These are phyloP conservation scores for Cladorrhinum samala DNA, from an alignment of 495 filamentous ascomycete species.

Conservation along the genomic window DNA sequence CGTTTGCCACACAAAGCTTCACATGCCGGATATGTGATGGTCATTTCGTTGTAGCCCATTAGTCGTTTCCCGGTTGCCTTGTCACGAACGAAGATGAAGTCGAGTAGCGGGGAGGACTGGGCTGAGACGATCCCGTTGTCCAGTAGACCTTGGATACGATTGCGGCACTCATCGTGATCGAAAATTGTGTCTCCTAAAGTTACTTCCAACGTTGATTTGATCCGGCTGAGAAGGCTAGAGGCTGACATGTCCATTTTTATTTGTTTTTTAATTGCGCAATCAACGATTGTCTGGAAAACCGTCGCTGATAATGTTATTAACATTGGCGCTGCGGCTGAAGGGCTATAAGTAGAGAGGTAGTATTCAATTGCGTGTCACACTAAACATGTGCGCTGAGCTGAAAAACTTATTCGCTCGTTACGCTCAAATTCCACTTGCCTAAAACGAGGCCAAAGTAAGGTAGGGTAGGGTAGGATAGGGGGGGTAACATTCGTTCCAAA, in stretches of 20 bases:
- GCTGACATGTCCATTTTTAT: too few relatives aligned
- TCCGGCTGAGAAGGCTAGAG: too few relatives aligned
- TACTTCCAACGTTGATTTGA: too few relatives aligned
- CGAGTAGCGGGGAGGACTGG: not conserved
- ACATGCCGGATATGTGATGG: not conserved
- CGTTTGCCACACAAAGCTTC: not conserved
- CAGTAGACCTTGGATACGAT: not conserved
- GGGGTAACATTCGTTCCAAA: too few relatives aligned
- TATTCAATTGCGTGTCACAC: too few relatives aligned
- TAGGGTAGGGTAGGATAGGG: too few relatives aligned
- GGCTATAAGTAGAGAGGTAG: too few relatives aligned
- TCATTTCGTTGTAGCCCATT: not conserved
- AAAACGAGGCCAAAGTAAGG: too few relatives aligned
- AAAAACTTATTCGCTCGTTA: too few relatives aligned
- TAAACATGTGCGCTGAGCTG: too few relatives aligned
- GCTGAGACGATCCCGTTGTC: not conserved
- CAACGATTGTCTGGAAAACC: not conserved
- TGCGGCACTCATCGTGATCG: not conserved
- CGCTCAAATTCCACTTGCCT: too few relatives aligned
- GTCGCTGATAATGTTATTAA: not conserved
- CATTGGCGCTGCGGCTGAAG: not conserved
- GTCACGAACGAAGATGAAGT: not conserved
- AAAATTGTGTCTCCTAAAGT: not conserved
- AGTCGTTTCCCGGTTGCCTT: not conserved
- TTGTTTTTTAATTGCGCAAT: too few relatives aligned